Evolutionary conservation across 2,329 filamentous ascomycete species (phyloP).

Genomic region (Xylaria sp.): DNA sequence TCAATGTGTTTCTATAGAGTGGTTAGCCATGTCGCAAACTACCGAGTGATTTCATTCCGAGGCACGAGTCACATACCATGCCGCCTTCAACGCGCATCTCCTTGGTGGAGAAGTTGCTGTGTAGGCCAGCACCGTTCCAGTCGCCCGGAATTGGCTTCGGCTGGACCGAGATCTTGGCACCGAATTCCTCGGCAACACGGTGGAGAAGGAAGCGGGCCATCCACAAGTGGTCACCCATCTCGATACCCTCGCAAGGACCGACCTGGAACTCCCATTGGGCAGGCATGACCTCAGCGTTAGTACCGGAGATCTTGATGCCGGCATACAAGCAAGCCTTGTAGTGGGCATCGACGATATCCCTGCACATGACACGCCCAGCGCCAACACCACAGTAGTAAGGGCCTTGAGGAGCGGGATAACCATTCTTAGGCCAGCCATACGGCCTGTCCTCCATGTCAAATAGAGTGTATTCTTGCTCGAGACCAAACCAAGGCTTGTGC

Average conservation of each 20-base stretch:
- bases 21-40: constrained; percentile 9
- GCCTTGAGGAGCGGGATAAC: constrained; percentile 91
- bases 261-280: constrained; percentile 98
- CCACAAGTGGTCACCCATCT: constrained; percentile 97
- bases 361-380: constrained; percentile 95
- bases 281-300: constrained; percentile 98
- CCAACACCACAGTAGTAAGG: constrained; percentile 99
- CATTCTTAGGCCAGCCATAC: constrained; percentile 85
- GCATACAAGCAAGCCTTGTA: constrained; percentile 87
- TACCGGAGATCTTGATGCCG: constrained; percentile 93
- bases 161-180: constrained; percentile 92
- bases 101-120: constrained; percentile 90
- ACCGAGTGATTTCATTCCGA: background rate
- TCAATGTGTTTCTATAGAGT: constrained; percentile 78
- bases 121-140: constrained; percentile 90
- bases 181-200: constrained; percentile 95
- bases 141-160: constrained; percentile 96
- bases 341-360: constrained; percentile 96
- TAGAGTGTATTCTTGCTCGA: constrained; percentile 97
- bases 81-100: constrained; percentile 91
- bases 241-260: constrained; percentile 87
- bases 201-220: constrained; percentile 87
- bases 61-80: constrained; percentile 60
- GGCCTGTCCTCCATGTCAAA: constrained; percentile 87
- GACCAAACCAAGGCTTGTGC: constrained; percentile 94